Evolutionary conservation across 108 stramenopile species (phyloP).

Genomic region (Nitzschia sp.): DNA sequence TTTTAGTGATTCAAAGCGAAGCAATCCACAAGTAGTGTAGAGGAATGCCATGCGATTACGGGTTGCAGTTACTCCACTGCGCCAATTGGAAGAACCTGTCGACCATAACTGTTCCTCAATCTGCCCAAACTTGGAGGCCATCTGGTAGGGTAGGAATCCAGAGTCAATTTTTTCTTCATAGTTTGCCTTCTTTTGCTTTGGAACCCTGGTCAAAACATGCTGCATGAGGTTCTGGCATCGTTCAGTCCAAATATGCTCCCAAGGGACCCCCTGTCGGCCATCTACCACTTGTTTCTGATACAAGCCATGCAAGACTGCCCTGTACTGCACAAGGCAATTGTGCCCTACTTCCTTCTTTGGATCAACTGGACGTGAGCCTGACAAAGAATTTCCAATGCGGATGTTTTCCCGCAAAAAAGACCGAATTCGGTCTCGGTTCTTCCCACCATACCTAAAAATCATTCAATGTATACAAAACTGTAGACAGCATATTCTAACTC

Average conservation of each 20-base stretch:
- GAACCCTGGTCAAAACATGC: neutral
- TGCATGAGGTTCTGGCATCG: neutral
- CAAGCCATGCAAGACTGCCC: neutral
- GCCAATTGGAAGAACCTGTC: neutral
- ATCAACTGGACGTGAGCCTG: neutral
- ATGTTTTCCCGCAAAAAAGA: too few species aligned
- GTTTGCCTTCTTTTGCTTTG: neutral
- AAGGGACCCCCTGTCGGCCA: neutral
- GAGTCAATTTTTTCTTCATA: neutral
- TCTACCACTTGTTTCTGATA: neutral
- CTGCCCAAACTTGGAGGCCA: neutral
- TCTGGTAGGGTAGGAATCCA: neutral
- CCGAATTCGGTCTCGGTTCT: too few species aligned
- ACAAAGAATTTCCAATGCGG: too few species aligned
- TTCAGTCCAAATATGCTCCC: neutral
- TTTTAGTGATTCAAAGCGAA: constrained; percentile 8
- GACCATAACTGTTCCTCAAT: constrained; percentile 9
- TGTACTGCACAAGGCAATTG: constrained; percentile 1
- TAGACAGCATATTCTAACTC: too few species aligned
- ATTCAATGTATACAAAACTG: too few species aligned
- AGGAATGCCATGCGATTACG: constrained; percentile 3
- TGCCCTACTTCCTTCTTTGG: neutral
- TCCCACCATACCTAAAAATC: too few species aligned
- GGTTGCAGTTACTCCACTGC: neutral
- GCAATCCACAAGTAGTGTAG: neutral